Evolutionary conservation across 1,284 basidiomycete genomes (phyloP).

Genomic region (Marasmius tenuissimus): DNA sequence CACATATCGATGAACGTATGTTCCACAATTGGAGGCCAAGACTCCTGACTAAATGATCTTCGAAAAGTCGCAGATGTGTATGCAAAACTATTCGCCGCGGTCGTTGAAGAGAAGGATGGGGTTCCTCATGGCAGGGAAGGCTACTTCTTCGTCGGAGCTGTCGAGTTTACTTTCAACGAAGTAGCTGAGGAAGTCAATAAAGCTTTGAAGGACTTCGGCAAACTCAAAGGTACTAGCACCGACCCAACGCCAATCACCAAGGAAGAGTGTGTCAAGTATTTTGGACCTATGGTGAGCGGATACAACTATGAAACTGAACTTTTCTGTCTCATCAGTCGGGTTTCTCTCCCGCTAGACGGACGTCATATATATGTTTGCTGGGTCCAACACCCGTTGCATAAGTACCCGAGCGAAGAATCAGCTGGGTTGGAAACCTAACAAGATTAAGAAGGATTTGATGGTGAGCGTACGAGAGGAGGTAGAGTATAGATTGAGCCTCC

Average conservation of each 20-base stretch:
- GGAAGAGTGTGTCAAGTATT: not conserved
- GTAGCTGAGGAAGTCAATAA: not conserved
- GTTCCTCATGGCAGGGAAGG: not conserved
- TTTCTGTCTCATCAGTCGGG: not conserved
- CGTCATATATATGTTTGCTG: slow-evolving; percentile 24
- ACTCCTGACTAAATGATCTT: not conserved
- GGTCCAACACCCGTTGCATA: slow-evolving; percentile 40
- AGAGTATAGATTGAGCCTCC: slow-evolving; percentile 19
- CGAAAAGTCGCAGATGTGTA: not conserved
- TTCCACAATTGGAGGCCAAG: not conserved
- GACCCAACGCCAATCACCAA: not conserved
- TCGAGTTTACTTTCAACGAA: not conserved
- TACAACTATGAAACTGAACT: not conserved
- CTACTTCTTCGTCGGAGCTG: not conserved
- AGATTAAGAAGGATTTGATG: slow-evolving; percentile 14
- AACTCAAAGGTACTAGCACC: not conserved
- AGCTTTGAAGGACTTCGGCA: not conserved
- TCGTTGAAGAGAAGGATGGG: not conserved
- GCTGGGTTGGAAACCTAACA: slow-evolving; percentile 3
- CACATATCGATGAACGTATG: not conserved
- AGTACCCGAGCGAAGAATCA: slow-evolving; percentile 25
- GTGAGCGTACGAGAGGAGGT: slow-evolving; percentile 18
- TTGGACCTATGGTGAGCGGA: not conserved
- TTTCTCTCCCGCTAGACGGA: not conserved
- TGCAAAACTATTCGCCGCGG: not conserved